Conservation (phyloP, 805 yeast species). For the Yarrowia alimentaria region DNA sequence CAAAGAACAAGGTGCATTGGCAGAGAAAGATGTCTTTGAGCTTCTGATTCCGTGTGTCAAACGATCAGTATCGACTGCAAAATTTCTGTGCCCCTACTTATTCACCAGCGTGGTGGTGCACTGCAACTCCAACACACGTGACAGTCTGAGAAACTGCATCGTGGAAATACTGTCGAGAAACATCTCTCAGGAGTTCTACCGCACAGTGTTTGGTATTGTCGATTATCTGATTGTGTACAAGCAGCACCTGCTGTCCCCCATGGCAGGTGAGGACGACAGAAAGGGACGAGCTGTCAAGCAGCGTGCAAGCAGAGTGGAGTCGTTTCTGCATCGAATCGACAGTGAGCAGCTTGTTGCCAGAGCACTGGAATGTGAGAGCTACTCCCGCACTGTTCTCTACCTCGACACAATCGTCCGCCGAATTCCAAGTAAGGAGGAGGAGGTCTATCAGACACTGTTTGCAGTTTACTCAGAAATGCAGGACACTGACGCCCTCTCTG, state of each 20-base stretch:
- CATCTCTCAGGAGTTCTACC: slow-evolving; percentile 62
- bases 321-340: slow-evolving; percentile 57
- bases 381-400: slow-evolving; percentile 82
- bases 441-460: slow-evolving; percentile 46
- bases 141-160: slow-evolving; percentile 52
- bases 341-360: slow-evolving; percentile 69
- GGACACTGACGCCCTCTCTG: slow-evolving; percentile 87
- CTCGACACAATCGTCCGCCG: slow-evolving; percentile 50
- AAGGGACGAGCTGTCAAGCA: no score
- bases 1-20: slow-evolving; percentile 35
- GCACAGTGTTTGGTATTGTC: slow-evolving; percentile 69
- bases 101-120: slow-evolving; percentile 61
- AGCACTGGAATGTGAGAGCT: slow-evolving; percentile 79
- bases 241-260: slow-evolving; percentile 11
- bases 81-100: slow-evolving; percentile 73
- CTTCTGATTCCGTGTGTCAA: slow-evolving; percentile 64
- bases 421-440: slow-evolving; percentile 7
- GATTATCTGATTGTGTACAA: slow-evolving; percentile 84
- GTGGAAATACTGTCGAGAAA: slow-evolving; percentile 50
- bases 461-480: slow-evolving; percentile 81
- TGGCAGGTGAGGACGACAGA: slow-evolving; percentile 3
- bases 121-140: slow-evolving; percentile 47
- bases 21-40: slow-evolving; percentile 51
- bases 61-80: slow-evolving; percentile 57
- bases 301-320: slow-evolving; percentile 33